Conservation (phyloP, 352 stramenopile genomes). For the Phytopythium helicoides region DNA sequence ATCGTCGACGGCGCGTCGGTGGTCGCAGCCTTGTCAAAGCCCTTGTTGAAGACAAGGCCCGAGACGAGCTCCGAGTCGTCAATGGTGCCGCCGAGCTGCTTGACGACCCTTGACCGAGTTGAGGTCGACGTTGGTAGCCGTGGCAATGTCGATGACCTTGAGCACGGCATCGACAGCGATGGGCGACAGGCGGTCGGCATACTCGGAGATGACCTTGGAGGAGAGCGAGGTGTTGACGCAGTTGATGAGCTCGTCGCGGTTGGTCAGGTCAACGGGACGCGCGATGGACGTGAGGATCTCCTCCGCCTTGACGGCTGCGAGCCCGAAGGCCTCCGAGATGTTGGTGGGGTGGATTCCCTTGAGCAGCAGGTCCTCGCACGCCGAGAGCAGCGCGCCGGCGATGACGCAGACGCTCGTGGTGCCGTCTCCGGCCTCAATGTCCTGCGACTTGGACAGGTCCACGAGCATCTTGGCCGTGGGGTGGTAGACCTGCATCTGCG, state of each 20-base stretch:
- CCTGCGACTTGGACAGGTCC: slow-evolving; percentile 98
- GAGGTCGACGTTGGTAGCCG: slow-evolving; percentile 96
- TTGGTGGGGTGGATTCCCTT: slow-evolving; percentile 99
- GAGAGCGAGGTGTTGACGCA: slow-evolving; percentile 98
- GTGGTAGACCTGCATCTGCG: slow-evolving; percentile 98
- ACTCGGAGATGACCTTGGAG: slow-evolving; percentile 97
- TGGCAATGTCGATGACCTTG: slow-evolving; percentile 93
- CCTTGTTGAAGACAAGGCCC: slow-evolving; percentile 98
- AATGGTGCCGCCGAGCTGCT: slow-evolving; percentile 98
- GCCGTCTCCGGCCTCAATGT: slow-evolving; percentile 98
- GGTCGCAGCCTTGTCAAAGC: slow-evolving; percentile 81
- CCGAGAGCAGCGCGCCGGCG: slow-evolving; percentile 97
- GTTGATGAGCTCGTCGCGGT: slow-evolving; percentile 96
- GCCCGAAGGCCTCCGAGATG: slow-evolving; percentile 96
- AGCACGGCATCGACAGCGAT: slow-evolving; percentile 99
- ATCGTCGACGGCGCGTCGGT: slow-evolving; percentile 68
- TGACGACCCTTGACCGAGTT: slow-evolving; percentile 97
- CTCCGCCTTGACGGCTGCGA: slow-evolving; percentile 87
- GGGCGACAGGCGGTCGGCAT: slow-evolving; percentile 96
- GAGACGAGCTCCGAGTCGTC: slow-evolving; percentile 99
- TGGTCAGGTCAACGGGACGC: slow-evolving; percentile 90
- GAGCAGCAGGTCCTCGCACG: slow-evolving; percentile 88
- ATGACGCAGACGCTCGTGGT: slow-evolving; percentile 99
- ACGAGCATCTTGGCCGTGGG: slow-evolving; percentile 99
- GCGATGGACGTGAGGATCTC: slow-evolving; percentile 91